Evolutionary conservation across 768 basidiomycete genomes (phyloP).

Genomic region (Boletus eberwhitei): DNA sequence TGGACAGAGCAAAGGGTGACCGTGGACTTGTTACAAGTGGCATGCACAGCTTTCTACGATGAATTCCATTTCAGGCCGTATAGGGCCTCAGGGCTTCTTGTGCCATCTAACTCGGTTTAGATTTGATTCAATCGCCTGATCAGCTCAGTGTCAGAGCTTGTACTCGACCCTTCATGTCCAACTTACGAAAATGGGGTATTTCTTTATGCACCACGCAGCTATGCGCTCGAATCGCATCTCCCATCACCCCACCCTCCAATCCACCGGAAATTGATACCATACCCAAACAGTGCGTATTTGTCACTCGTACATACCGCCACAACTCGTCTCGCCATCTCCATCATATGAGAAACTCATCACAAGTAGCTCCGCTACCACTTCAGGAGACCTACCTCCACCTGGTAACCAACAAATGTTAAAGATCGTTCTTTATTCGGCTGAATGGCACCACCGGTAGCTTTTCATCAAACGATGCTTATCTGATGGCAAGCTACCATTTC

Average conservation of each 20-base stretch:
- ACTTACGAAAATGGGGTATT: conserved; percentile 1
- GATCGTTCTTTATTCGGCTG: conserved; percentile 12
- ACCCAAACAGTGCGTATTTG: conserved; percentile 16
- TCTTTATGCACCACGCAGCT: not conserved
- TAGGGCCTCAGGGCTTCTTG: not conserved
- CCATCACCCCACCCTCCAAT: conserved; percentile 1
- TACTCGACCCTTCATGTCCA: conserved; percentile 11
- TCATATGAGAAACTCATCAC: not conserved
- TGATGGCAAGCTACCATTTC: conserved; percentile 17
- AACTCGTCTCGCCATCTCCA: not conserved
- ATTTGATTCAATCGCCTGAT: not conserved
- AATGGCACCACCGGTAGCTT: conserved; percentile 17
- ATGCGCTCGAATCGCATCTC: conserved; percentile 9
- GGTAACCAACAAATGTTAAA: conserved; percentile 14
- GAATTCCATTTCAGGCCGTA: conserved; percentile 9
- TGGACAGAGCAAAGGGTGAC: not conserved
- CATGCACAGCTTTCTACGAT: too few species aligned
- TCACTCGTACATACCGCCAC: not conserved
- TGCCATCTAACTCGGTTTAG: not conserved
- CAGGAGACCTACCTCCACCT: conserved; percentile 19
- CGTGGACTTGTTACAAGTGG: too few species aligned
- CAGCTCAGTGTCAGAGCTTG: conserved; percentile 9
- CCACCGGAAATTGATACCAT: conserved; percentile 23
- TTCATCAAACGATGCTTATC: conserved; percentile 23
- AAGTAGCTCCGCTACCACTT: conserved; percentile 6